Base-by-base conservation (phyloP, 768 basidiomycete species). In the Mycena filopes region DNA sequence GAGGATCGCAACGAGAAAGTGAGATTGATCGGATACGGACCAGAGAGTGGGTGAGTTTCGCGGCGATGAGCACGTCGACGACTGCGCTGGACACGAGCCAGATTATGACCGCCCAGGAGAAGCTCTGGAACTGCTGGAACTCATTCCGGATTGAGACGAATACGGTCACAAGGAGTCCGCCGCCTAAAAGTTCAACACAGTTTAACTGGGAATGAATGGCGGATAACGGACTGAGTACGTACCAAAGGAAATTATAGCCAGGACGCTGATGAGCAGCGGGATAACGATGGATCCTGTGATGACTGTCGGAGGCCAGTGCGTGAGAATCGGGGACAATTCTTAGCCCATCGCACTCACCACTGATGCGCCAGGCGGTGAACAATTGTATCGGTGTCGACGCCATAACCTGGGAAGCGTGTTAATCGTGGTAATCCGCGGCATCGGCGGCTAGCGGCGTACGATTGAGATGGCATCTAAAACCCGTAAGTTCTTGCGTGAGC, bases 11-110 rank as follows among this genome's bases (percentile, higher is more conserved):
- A n/a, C n/a, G n/a, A n/a, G n/a, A n/a, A n/a, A n/a, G n/a, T n/a
- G n/a, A 29, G n/a, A 1, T 46, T 29, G 0, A 13, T 42, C 18
- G 1, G 18, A 15, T 9, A 72, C 73, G 21, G 33, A 73, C 68
- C 55, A 75, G 58, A 20, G 69, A 68, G 55, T 61, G 71, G 5
- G 68, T 67, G 41, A 77, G 72, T 21, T 56, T 31, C 16, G 48
- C 20, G 4, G 75, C 70, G 48, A 76, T 77, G 18, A 73, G 41
- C 25, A 75, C 50, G 54, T 77, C 75, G 46, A 66, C 68, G 1
- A 69, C 20, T 9, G 71, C 70, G 25, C 71, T 63, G 28, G 45
- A 60, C 11, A 69, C 48, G 21, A 75, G 58, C 75, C 76, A 76
- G 18, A 74, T 18, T 58, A 71, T 67, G 15, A 70, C 60, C 13